Evolutionary conservation across 129 eudicot genomes (phyloP).

Genomic region (Flaveria ramosissima): DNA sequence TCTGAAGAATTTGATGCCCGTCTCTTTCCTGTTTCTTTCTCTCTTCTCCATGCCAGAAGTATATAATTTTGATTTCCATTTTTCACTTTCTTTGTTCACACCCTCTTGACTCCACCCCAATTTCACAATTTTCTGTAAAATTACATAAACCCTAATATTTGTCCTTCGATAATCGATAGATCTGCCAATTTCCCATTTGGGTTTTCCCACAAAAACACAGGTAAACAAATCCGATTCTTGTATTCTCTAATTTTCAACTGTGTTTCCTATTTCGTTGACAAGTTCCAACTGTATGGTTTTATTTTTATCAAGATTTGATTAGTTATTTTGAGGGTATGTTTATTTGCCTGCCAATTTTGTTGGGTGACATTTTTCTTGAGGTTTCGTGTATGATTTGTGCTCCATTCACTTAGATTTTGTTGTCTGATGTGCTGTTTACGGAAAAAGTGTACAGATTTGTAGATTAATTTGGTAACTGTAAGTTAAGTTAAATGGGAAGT

Average conservation of each 20-base stretch:
- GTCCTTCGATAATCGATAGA: slow-evolving; percentile 29
- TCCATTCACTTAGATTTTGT: slow-evolving; percentile 15
- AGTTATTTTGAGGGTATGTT: not conserved
- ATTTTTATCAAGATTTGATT: slow-evolving; percentile 19
- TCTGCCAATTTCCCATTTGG: slow-evolving; percentile 38
- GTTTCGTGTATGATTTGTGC: slow-evolving; percentile 15
- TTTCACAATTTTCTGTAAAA: not conserved
- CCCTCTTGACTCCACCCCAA: slow-evolving; percentile 15
- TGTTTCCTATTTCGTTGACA: not conserved
- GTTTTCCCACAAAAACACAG: slow-evolving; percentile 23
- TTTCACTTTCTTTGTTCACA: slow-evolving; percentile 28
- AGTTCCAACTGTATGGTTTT: slow-evolving; percentile 2
- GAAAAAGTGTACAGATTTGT: not conserved
- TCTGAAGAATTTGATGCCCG: slow-evolving; percentile 1
- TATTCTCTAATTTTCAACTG: no score
- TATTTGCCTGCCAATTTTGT: slow-evolving; percentile 20
- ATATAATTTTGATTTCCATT: slow-evolving; percentile 24
- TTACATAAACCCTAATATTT: slow-evolving; percentile 30
- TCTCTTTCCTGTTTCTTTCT: slow-evolving; percentile 28
- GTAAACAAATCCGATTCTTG: slow-evolving; percentile 20
- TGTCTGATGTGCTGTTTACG: not conserved
- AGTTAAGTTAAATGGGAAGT: slow-evolving; percentile 5
- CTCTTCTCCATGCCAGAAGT: slow-evolving; percentile 9
- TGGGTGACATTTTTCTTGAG: slow-evolving; percentile 29
- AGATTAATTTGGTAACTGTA: not conserved